Evolutionary conservation across 257 asterid genomes (phyloP), one percentile per base, ranked within the genome.

Genomic region (Plantago ovata): DNA sequence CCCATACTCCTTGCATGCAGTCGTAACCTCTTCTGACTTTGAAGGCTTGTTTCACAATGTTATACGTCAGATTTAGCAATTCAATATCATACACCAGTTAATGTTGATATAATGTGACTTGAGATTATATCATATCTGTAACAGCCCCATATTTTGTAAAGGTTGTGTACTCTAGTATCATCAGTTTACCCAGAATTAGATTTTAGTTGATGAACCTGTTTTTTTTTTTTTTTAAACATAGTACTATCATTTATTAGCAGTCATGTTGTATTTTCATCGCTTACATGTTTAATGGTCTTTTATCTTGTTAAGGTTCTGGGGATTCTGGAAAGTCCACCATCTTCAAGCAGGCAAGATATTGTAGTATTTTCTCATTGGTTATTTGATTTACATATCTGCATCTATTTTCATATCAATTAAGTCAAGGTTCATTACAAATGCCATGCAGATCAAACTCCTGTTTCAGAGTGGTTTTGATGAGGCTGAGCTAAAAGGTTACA

Each of bases 271-370:
- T 53, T 38, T 43, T 13, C 45, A 3, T 44, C 20, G 19, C 11
- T 58, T 44, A 55, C 68, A 51, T 58, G 36, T 13, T 14, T 57
- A n/a, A 53, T 43, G 4, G 38, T 45, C 28, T 66, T 49, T 19
- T 42, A 45, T 47, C 61, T 58, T 53, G 68, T 39, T 43, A 47
- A 92, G 98, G 98, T 65, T 84, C 94, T 53, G 97, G 99, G 73
- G 97, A 93, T 73, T 93, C 99, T 50, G 99, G 99, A 68, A 93
- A 93, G 85, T 93, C 99, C 64, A 93, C 99, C 64, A 89, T 93
- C 65, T 89, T 93, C 81, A 93, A 93, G 86, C 99, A 93, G 99
- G 97, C 81, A 81, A 77, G 86, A 56, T n/a, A 39, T 60, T 40
- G 20, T 60, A 16, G 61, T 15, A 48, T 60, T 44, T 41, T 65